phyloP scores from a whole-genome alignment of 2,329 filamentous ascomycete species.

The Thelonectria blattea region DNA sequence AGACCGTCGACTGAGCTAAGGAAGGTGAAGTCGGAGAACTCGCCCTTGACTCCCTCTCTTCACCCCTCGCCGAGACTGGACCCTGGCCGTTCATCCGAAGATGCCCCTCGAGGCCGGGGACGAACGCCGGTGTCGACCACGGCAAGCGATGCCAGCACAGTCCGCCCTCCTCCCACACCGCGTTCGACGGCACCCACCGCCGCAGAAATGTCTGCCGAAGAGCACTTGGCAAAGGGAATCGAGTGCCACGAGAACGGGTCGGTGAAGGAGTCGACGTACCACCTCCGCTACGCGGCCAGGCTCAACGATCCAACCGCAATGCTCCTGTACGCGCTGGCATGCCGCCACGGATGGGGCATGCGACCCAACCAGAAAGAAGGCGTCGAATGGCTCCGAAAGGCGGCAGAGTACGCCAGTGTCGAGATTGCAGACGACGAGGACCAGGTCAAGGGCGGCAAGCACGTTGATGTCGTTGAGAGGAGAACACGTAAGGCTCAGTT shows the following conservation, averaged over 20 bases:
- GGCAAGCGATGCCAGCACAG: slow-evolving; percentile 62
- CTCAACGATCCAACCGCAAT: slow-evolving; percentile 90
- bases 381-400: slow-evolving; percentile 89
- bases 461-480: slow-evolving; percentile 69
- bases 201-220: slow-evolving; percentile 78
- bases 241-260: slow-evolving; percentile 87
- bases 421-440: slow-evolving; percentile 86
- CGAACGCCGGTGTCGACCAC: slow-evolving; percentile 55
- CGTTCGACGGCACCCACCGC: slow-evolving; percentile 59
- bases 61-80: slow-evolving; percentile 54
- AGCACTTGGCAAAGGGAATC: slow-evolving; percentile 90
- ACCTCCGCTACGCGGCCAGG: slow-evolving; percentile 86
- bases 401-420: slow-evolving; percentile 80
- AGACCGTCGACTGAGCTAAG: slow-evolving; percentile 58
- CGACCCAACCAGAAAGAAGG: slow-evolving; percentile 88
- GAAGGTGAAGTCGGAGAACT: slow-evolving; percentile 56
- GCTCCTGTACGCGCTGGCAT: slow-evolving; percentile 94
- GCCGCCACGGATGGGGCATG: slow-evolving; percentile 98
- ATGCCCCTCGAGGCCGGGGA: slow-evolving; percentile 54
- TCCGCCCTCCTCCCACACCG: slow-evolving; percentile 49
- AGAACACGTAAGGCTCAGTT: slow-evolving; percentile 92
- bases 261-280: slow-evolving; percentile 93
- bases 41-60: slow-evolving; percentile 44
- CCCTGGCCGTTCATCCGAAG: slow-evolving; percentile 53
- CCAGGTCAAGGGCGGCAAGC: slow-evolving; percentile 65